Evolutionary conservation across 768 basidiomycete species (phyloP).

Genomic region (Tephrocybe sp.): DNA sequence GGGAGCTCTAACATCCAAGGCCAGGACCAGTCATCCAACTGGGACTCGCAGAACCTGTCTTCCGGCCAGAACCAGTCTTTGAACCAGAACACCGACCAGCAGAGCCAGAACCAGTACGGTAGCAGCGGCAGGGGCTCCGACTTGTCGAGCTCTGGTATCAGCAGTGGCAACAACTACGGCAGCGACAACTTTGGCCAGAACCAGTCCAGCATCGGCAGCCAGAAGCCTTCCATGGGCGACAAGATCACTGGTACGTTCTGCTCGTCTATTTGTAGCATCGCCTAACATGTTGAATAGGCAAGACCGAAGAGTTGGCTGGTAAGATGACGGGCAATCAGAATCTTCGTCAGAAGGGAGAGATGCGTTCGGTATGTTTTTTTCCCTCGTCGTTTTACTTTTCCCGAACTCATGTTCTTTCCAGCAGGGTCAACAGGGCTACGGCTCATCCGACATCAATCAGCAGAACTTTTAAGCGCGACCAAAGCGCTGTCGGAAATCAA

Average conservation of each 20-base stretch:
- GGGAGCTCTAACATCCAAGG: slow-evolving; percentile 1
- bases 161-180: slow-evolving; percentile 1
- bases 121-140: too few relatives aligned
- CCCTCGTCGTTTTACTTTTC: too few relatives aligned
- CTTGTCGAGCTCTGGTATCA: background rate
- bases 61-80: too few relatives aligned
- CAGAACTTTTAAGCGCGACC: too few relatives aligned
- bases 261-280: background rate
- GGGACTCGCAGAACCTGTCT: too few relatives aligned
- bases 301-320: slow-evolving; percentile 22
- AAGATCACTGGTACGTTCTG: slow-evolving; percentile 20
- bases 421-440: too few relatives aligned
- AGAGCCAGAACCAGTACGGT: background rate
- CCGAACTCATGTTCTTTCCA: too few relatives aligned
- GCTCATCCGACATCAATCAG: too few relatives aligned
- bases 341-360: slow-evolving; percentile 21
- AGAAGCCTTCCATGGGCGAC: slow-evolving; percentile 20
- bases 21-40: slow-evolving; percentile 2
- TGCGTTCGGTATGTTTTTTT: slow-evolving; percentile 5
- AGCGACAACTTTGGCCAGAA: background rate
- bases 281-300: slow-evolving; percentile 12
- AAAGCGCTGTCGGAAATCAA: too few relatives aligned
- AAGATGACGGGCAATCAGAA: slow-evolving; percentile 23
- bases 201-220: background rate
- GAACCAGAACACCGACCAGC: too few relatives aligned